These are phyloP conservation scores for Lupinus albus DNA, from an alignment of 306 rosid genomes.

Conservation along the genomic window DNA sequence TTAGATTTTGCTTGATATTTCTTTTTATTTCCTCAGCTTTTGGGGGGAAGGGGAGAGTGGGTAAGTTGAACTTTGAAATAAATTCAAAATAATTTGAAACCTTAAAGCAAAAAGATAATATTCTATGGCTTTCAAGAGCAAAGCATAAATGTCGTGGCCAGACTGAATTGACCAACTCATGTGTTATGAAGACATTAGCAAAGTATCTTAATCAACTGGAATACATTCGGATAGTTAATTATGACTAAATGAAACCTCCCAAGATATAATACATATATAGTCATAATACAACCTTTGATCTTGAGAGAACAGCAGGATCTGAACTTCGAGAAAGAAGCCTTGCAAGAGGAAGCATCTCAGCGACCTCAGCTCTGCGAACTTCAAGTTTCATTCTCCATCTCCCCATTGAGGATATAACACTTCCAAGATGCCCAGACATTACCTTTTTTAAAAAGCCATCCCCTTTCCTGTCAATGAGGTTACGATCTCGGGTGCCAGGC, in stretches of 20 bases:
- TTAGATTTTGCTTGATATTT: neutral
- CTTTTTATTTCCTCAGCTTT: neutral
- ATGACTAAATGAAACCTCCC: conserved; percentile 21
- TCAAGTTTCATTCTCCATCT: conserved; percentile 98
- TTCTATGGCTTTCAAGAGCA: conserved; percentile 6
- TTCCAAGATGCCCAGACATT: conserved; percentile 75
- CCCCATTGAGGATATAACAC: conserved; percentile 91
- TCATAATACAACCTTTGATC: conserved; percentile 75
- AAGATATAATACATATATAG: conserved; percentile 36
- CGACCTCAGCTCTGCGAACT: conserved; percentile 81
- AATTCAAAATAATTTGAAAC: neutral
- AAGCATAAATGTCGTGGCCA: conserved; percentile 1
- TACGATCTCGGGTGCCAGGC: conserved; percentile 71
- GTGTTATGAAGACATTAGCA: conserved; percentile 21
- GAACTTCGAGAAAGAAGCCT: conserved; percentile 83
- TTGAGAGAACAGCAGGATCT: conserved; percentile 81
- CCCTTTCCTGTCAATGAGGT: conserved; percentile 55
- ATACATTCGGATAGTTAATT: conserved; percentile 25
- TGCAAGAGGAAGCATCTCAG: conserved; percentile 97
- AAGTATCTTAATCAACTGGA: conserved; percentile 14
- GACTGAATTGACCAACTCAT: conserved; percentile 20
- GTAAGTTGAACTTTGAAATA: neutral
- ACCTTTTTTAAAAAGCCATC: conserved; percentile 58
- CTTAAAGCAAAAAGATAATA: neutral
- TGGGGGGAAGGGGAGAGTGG: neutral